Evolutionary conservation across 345 rosid genomes (phyloP).

Genomic region (Salix udensis): DNA sequence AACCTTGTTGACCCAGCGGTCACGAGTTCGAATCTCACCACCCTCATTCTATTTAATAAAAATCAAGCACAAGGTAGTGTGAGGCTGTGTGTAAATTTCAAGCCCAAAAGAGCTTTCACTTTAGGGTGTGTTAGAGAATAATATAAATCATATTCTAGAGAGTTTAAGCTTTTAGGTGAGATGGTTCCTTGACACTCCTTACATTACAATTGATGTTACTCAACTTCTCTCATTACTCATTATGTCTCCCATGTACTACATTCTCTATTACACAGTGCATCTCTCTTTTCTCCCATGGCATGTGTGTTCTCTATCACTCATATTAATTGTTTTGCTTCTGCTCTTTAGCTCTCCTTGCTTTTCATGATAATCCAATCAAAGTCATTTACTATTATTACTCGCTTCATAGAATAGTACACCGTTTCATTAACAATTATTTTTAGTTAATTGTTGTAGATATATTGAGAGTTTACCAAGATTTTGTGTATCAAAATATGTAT

Average conservation of each 20-base stretch:
- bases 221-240: background rate
- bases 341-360: background rate
- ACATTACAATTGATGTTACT: background rate
- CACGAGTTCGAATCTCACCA: too few species aligned
- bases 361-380: background rate
- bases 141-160: too few species aligned
- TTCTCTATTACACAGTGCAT: background rate
- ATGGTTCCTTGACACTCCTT: background rate
- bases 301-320: background rate
- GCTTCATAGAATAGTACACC: background rate
- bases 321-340: background rate
- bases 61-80: too few species aligned
- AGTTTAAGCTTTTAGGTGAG: too few species aligned
- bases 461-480: background rate
- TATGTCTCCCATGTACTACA: background rate
- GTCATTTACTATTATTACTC: background rate
- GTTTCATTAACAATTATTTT: background rate
- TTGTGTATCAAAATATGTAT: background rate
- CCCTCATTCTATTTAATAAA: too few species aligned
- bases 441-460: background rate
- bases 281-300: background rate
- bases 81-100: too few species aligned
- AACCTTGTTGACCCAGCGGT: too few species aligned
- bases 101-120: too few species aligned
- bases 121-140: too few species aligned